phyloP scores from a whole-genome alignment of 2,329 filamentous ascomycete genomes.

The Nemania sp. region DNA sequence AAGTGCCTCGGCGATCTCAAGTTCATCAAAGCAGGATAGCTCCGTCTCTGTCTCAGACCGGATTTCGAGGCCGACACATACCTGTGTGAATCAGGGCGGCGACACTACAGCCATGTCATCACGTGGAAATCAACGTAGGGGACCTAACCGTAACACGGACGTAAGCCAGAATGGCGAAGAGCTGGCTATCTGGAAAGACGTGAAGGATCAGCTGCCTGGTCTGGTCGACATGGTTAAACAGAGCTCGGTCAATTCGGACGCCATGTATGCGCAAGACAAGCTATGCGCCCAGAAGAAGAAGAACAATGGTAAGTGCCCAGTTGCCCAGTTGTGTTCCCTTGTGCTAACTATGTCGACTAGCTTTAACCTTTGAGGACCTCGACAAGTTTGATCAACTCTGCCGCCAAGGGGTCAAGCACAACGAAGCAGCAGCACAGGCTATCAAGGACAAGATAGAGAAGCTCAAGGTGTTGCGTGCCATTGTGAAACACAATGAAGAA shows the following conservation, averaged over 20 bases:
- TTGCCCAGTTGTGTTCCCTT: constrained; percentile 17
- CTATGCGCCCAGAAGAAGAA: constrained; percentile 45
- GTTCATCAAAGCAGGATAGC: constrained; percentile 8
- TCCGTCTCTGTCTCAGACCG: not conserved
- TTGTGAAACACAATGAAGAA: constrained; percentile 41
- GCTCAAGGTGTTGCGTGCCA: constrained; percentile 46
- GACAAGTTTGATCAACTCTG: constrained; percentile 42
- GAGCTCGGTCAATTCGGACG: constrained; percentile 45
- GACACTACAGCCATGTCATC: constrained; percentile 35
- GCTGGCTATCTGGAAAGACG: constrained; percentile 46
- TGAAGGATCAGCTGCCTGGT: constrained; percentile 45
- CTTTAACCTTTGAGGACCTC: constrained; percentile 38
- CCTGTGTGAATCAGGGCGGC: not conserved
- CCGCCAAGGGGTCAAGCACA: constrained; percentile 42
- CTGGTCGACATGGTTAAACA: constrained; percentile 46
- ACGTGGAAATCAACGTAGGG: constrained; percentile 40
- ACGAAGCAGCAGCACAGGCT: constrained; percentile 31
- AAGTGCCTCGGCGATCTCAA: not conserved
- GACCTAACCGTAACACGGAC: constrained; percentile 45
- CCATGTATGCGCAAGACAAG: constrained; percentile 47
- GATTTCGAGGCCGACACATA: not conserved
- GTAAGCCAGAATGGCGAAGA: constrained; percentile 48
- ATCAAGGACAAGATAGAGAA: constrained; percentile 41
- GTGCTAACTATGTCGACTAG: constrained; percentile 37
- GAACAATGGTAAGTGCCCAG: constrained; percentile 37